phyloP scores from a whole-genome alignment of 208 protist genomes.

The Trichomonas tenax region DNA sequence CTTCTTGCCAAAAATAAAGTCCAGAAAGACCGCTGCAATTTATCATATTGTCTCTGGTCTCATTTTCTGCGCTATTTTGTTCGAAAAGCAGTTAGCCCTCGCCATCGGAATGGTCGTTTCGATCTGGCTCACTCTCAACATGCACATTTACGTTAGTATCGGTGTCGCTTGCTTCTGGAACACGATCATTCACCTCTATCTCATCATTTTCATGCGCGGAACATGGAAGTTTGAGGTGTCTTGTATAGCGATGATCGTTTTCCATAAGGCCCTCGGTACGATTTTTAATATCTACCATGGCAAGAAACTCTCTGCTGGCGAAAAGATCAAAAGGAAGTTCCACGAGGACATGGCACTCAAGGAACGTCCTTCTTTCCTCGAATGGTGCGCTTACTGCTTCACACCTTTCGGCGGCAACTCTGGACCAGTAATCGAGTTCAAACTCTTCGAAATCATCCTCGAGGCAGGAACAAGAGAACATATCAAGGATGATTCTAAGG shows the following conservation, averaged over 20 bases:
- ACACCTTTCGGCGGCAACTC: neutral
- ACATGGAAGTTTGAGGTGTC: neutral
- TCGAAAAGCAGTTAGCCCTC: neutral
- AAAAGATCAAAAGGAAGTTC: neutral
- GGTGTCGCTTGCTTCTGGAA: neutral
- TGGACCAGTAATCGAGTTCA: neutral
- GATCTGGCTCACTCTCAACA: neutral
- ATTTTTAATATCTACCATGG: neutral
- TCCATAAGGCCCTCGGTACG: neutral
- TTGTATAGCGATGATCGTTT: neutral
- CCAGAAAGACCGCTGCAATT: neutral
- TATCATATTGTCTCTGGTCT: neutral
- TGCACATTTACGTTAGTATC: neutral
- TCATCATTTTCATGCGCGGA: neutral
- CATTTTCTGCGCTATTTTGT: neutral
- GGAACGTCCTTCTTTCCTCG: neutral
- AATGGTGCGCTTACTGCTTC: neutral
- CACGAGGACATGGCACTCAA: neutral
- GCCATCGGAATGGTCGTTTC: neutral
- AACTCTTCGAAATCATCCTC: neutral
- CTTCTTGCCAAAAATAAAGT: neutral
- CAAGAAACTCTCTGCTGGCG: neutral
- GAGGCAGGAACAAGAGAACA: neutral
- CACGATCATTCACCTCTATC: neutral
- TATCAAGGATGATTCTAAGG: neutral